Conservation (phyloP, 208 protist species). For the Leishmania tarentolae region DNA sequence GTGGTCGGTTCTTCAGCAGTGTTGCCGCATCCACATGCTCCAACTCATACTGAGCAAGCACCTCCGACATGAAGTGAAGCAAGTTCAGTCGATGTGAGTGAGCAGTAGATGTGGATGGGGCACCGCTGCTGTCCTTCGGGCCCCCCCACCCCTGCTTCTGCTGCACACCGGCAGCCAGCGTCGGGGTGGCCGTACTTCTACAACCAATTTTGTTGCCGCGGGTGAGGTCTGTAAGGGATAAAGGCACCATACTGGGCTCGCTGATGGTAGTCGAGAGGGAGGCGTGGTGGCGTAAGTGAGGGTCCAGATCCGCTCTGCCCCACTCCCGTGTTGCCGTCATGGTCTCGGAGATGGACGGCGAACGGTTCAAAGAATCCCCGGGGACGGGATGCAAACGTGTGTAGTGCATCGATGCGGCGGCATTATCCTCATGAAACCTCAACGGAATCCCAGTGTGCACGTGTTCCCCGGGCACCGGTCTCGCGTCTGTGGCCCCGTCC, state of each 20-base stretch:
- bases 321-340: not conserved
- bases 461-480: not conserved
- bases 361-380: not conserved
- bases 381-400: not conserved
- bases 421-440: not conserved
- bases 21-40: not conserved
- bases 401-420: not conserved
- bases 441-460: not conserved
- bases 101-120: not conserved
- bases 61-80: slow-evolving; percentile 80
- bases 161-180: not conserved
- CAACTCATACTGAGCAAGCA: slow-evolving; percentile 27
- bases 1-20: not conserved
- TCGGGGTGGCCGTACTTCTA: not conserved
- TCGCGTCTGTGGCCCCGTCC: not conserved
- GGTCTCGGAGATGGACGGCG: not conserved
- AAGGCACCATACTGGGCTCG: slow-evolving; percentile 56
- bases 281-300: not conserved
- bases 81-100: slow-evolving; percentile 47
- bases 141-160: not conserved
- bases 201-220: not conserved
- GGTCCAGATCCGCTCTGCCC: not conserved
- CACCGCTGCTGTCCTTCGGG: not conserved
- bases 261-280: slow-evolving; percentile 9
- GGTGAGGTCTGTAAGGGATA: slow-evolving; percentile 25